phyloP scores from a whole-genome alignment of 2,329 filamentous ascomycete species.

The Rhinocladiella mackenziei region DNA sequence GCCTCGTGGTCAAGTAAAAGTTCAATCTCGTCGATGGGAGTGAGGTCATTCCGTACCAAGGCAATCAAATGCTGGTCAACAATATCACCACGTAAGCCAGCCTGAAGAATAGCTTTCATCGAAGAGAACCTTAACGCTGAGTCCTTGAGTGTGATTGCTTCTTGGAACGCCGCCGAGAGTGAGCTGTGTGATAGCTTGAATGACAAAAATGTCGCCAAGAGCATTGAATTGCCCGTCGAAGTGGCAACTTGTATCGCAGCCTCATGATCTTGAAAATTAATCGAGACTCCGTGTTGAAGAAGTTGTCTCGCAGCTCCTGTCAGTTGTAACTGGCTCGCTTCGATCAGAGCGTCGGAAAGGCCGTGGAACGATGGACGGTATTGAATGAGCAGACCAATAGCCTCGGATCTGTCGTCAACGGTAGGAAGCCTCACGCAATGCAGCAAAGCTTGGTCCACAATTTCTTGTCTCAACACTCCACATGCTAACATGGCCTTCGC shows the following conservation, averaged over 20 bases:
- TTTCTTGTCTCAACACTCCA: neutral
- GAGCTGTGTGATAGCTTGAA: neutral
- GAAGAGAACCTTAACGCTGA: neutral
- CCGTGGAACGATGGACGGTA: constrained; percentile 4
- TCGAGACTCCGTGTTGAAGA: neutral
- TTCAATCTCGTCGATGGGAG: constrained; percentile 39
- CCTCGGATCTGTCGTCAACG: constrained; percentile 1
- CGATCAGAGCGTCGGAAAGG: constrained; percentile 1
- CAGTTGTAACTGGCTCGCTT: neutral
- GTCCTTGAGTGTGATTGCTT: constrained; percentile 5
- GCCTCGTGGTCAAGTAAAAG: constrained; percentile 53
- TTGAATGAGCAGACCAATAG: neutral
- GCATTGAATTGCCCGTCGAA: neutral
- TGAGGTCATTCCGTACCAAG: neutral
- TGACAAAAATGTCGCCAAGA: constrained; percentile 3
- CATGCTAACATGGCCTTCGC: neutral
- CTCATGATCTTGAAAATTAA: constrained; percentile 2
- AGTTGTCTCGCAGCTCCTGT: neutral
- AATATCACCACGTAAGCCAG: constrained; percentile 16
- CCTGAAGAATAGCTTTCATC: constrained; percentile 23
- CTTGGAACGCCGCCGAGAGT: neutral
- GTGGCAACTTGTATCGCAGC: constrained; percentile 1
- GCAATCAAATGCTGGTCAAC: constrained; percentile 6
- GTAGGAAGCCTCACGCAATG: constrained; percentile 1
- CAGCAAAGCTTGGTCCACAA: constrained; percentile 3